phyloP scores from a whole-genome alignment of 164 flowering plant genomes.

The Macadamia integrifolia region DNA sequence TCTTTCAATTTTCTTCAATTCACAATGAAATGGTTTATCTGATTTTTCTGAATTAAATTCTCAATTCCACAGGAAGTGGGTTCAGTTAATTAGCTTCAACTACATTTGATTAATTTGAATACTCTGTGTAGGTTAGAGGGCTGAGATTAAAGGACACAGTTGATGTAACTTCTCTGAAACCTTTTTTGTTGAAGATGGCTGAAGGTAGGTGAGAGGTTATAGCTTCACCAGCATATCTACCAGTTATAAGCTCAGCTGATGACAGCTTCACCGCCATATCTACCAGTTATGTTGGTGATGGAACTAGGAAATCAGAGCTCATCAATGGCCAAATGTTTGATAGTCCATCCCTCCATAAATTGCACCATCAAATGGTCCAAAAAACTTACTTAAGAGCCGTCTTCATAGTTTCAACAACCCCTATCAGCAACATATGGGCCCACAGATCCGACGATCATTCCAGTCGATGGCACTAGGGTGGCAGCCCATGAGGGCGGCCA shows the following conservation, averaged over 20 bases:
- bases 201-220: slow-evolving; percentile 60
- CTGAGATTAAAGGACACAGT: slow-evolving; percentile 55
- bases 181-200: slow-evolving; percentile 66
- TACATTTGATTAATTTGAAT: background rate
- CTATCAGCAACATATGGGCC: too few relatives aligned
- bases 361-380: too few relatives aligned
- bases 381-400: too few relatives aligned
- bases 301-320: background rate
- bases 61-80: background rate
- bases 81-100: background rate
- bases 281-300: background rate
- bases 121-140: slow-evolving; percentile 57
- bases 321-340: too few relatives aligned
- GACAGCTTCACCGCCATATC: background rate
- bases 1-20: background rate
- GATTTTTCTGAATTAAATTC: background rate
- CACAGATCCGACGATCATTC: too few relatives aligned
- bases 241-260: too few relatives aligned
- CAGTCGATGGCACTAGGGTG: too few relatives aligned
- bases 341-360: too few relatives aligned
- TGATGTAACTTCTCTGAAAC: slow-evolving; percentile 67
- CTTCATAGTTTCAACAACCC: too few relatives aligned
- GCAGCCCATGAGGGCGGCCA: too few relatives aligned
- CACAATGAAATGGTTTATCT: background rate
- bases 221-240: too few relatives aligned